Evolutionary conservation across 345 rosid species (phyloP).

Genomic region (Turnera subulata): DNA sequence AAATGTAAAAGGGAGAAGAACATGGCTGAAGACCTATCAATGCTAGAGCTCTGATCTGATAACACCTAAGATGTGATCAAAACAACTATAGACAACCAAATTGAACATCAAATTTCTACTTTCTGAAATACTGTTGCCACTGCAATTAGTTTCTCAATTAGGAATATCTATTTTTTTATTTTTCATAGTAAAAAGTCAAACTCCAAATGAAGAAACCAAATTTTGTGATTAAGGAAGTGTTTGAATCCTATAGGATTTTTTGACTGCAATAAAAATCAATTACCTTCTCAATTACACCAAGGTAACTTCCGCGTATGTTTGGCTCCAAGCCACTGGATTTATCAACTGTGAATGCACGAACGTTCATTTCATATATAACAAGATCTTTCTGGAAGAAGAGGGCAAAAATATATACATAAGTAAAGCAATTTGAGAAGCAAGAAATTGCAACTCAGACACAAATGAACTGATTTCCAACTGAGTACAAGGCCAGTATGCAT

Average conservation of each 20-base stretch:
- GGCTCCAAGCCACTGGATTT: slow-evolving; percentile 78
- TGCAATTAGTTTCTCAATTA: too few relatives aligned
- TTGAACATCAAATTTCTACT: too few relatives aligned
- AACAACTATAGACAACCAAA: too few relatives aligned
- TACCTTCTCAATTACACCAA: slow-evolving; percentile 88
- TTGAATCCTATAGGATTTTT: neutral
- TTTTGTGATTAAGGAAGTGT: too few relatives aligned
- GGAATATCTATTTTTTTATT: too few relatives aligned
- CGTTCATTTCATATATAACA: slow-evolving; percentile 91
- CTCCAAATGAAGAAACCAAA: too few relatives aligned
- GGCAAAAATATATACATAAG: slow-evolving; percentile 4
- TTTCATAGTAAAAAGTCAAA: too few relatives aligned
- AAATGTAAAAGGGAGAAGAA: neutral
- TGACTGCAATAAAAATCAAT: slow-evolving; percentile 5
- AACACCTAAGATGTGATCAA: too few relatives aligned
- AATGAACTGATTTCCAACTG: neutral
- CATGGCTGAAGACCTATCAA: neutral
- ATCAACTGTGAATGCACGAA: slow-evolving; percentile 90
- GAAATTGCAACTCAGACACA: neutral
- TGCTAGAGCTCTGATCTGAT: neutral
- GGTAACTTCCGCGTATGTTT: slow-evolving; percentile 65
- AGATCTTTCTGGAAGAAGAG: slow-evolving; percentile 73
- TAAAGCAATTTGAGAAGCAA: neutral
- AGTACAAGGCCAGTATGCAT: too few relatives aligned
- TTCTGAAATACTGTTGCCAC: too few relatives aligned